Evolutionary conservation across 371 early-diverging fungal species (phyloP), one percentile per base, ranked within the genome.

Genomic region (Actinomortierella ambigua): DNA sequence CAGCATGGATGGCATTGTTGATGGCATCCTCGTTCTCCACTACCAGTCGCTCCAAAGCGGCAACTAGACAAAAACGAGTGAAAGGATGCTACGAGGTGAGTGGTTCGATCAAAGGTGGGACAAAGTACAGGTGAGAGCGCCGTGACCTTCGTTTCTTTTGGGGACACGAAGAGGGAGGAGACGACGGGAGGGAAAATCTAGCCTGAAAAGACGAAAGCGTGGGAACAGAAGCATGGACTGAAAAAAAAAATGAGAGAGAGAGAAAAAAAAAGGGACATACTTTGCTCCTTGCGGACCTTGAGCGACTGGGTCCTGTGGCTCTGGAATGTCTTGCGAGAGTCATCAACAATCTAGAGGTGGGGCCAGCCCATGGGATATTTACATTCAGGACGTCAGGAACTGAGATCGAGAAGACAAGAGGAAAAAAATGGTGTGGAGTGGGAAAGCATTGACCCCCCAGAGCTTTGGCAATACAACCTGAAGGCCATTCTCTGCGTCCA

Each of bases 11-110:
- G 20, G 88, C 88, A 0, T 68, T 78, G 7, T 47, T 14, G 22
- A 90, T 46, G 7, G 59, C 65, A 8, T 65, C 75, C 58, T 79
- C 66, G 62, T 89, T 80, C 50, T 89, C 82, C 23, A 63, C 64
- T 20, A 88, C 13, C 46, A 85, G 39, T 11, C 65, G 57, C 50
- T 76, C 71, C 44, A 92, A 61, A 14, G 71, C 76, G 7, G 77
- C 77, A 59, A 91, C 84, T 73, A 85, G 85, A 41, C 76, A 61
- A 42, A 69, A n/a, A n/a, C n/a, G 34, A 34, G 34, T 4, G 11
- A 4, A 34, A 11, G 34, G 69, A 55, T 88, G 75, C 50, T 59
- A 76, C 13, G 14, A 39, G 49, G 64, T 22, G 13, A 68, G 34
- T 34, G 34, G 34, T 34, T 4, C 34, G 11, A 34, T 11, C 34